Evolutionary conservation across 2,329 filamentous ascomycete genomes (phyloP).

Genomic region (Emergomyces pasteurianus): DNA sequence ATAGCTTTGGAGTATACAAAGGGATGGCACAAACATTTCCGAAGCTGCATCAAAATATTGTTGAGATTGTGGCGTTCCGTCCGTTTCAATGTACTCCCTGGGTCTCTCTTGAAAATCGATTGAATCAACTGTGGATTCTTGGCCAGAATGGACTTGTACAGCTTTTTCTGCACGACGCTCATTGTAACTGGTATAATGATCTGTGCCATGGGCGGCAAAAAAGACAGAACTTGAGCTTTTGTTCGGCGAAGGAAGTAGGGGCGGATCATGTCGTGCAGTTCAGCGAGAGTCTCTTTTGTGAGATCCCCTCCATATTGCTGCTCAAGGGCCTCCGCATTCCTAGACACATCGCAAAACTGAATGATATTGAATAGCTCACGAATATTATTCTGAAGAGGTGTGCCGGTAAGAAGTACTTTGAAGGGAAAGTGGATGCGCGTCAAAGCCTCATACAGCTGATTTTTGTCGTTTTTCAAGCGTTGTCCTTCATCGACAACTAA

Average conservation of each 20-base stretch:
- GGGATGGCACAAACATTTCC: constrained; percentile 90
- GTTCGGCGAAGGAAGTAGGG: constrained; percentile 63
- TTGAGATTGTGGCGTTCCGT: constrained; percentile 69
- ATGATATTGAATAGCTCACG: constrained; percentile 92
- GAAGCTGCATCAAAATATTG: constrained; percentile 90
- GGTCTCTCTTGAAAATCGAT: constrained; percentile 61
- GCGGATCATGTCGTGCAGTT: constrained; percentile 73
- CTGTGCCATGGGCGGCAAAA: constrained; percentile 84
- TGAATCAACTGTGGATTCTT: constrained; percentile 84
- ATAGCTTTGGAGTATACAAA: constrained; percentile 88
- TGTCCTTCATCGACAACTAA: constrained; percentile 93
- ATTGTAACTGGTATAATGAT: constrained; percentile 95
- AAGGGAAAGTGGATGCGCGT: constrained; percentile 65
- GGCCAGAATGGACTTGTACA: constrained; percentile 85
- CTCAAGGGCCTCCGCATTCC: constrained; percentile 62
- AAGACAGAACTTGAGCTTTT: constrained; percentile 80
- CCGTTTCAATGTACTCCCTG: constrained; percentile 46
- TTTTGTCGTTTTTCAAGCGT: constrained; percentile 85
- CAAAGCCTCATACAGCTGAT: constrained; percentile 65
- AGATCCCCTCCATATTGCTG: constrained; percentile 57
- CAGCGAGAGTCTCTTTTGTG: constrained; percentile 66
- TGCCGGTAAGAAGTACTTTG: constrained; percentile 73
- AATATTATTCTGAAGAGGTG: constrained; percentile 74
- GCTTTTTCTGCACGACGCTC: constrained; percentile 82
- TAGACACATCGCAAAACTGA: constrained; percentile 71